Conservation (phyloP, 495 filamentous ascomycete genomes). For the Aspergillus affinis region DNA sequence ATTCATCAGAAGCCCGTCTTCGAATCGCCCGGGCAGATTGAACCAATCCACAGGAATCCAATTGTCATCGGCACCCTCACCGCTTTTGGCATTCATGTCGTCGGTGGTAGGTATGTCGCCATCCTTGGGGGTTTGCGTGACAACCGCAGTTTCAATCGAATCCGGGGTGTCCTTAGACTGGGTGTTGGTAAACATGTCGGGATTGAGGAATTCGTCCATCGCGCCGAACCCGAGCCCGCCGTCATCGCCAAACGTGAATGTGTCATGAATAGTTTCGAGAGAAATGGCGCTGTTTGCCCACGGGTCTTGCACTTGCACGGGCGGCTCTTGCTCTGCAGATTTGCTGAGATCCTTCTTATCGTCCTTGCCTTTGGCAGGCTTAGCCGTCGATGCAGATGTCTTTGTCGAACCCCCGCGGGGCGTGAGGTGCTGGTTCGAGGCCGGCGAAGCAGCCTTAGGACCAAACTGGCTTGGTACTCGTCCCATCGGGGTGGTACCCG, state of each 20-base stretch:
- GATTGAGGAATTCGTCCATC: constrained; percentile 44
- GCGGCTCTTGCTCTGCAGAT: constrained; percentile 16
- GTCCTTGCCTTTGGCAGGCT: constrained; percentile 29
- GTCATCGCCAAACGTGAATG: constrained; percentile 38
- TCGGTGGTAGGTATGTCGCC: constrained; percentile 20
- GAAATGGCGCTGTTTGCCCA: constrained; percentile 47
- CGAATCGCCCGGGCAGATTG: constrained; percentile 27
- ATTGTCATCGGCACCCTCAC: constrained; percentile 24
- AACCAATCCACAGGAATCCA: constrained; percentile 38
- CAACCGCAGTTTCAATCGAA: constrained; percentile 34
- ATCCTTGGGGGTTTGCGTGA: constrained; percentile 41
- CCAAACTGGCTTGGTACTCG: constrained; percentile 40
- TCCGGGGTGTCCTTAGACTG: constrained; percentile 44
- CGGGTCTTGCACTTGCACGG: constrained; percentile 29
- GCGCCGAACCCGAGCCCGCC: constrained; percentile 33
- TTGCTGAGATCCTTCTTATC: constrained; percentile 32
- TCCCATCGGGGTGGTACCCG: constrained; percentile 41
- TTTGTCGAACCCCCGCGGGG: constrained; percentile 36
- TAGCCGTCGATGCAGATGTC: constrained; percentile 25
- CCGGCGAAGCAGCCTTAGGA: constrained; percentile 40
- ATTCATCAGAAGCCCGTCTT: constrained; percentile 23
- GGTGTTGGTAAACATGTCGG: constrained; percentile 42
- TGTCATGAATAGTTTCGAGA: constrained; percentile 42
- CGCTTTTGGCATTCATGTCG: constrained; percentile 22
- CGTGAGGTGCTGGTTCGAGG: constrained; percentile 43